Base-by-base conservation (phyloP, 2,329 filamentous ascomycete genomes). In the Claviceps capensis region DNA sequence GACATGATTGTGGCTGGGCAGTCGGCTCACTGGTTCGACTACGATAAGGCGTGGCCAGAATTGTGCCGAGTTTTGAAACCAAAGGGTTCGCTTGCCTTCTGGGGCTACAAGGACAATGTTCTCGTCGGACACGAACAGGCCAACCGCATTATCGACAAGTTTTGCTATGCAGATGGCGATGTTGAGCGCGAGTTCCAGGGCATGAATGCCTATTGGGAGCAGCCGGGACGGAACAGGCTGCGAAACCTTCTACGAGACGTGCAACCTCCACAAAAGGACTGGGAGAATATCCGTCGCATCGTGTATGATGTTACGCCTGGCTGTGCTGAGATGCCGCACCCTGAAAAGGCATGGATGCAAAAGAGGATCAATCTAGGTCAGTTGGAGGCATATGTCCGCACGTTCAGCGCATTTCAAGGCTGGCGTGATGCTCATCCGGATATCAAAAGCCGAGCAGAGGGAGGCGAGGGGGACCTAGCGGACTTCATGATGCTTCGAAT, bases 11-110 rank as follows among this genome's bases (percentile, higher is more conserved):
- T 74, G 16, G 66, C 72, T 4, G 74, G 69, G 7, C 80, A 85
- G 59, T 73, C 81, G 7, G 79, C 80, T 42, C 82, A 85, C 61
- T 85, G 81, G 81, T 85, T 85, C 62, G 72, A 83, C 61, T 79
- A 77, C 59, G 42, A 55, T 7, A 69, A 67, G 41, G 70, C 75
- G 3, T 85, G 78, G 76, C 71, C 71, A 0, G 74, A 78, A 59
- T 61, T 84, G 53, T 67, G 66, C 9, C 70, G 78, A 13, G 72
- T 80, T 7, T 65, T 83, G 42, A 70, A 74, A 48, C 62, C 64
- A 2, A 76, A 76, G 14, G 81, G 79, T 16, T 78, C 77, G 0
- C 58, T 85, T n/a, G 79, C 79, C 0, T 80, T 82, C 61, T 83
- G 76, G 77, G 80, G 79, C 2, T 85, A 85, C 63, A 80, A 78